Percentiles rank a stretch among this genome's conserved stretches.
These are phyloP conservation scores for Gastrodia elata DNA, from an alignment of 106 monocot species.

Conservation along the genomic window DNA sequence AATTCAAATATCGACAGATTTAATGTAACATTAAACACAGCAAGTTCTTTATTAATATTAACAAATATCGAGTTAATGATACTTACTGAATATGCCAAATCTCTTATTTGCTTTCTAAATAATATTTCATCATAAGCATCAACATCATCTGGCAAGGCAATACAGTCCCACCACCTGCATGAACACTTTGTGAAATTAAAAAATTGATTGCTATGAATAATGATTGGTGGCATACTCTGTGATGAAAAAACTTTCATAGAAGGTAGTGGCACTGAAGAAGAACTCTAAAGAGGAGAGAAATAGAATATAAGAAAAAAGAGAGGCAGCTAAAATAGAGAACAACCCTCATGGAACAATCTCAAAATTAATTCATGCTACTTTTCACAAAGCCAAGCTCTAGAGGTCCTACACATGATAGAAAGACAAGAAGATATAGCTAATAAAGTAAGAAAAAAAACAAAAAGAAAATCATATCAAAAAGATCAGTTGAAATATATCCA, in stretches of 20 bases:
- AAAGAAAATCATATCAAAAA: not conserved
- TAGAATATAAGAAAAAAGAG: not conserved
- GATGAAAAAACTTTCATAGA: not conserved
- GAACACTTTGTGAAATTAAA: slow-evolving; percentile 7
- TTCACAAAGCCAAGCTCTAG: not conserved
- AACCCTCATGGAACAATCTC: not conserved
- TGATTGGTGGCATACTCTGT: not conserved
- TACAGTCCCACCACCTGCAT: slow-evolving; percentile 95
- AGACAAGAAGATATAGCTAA: not conserved
- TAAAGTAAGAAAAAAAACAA: not conserved
- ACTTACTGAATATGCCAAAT: slow-evolving; percentile 72
- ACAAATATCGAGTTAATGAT: not conserved
- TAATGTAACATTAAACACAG: not conserved
- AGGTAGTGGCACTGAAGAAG: not conserved
- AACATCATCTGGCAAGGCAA: slow-evolving; percentile 87
- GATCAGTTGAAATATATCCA: not conserved
- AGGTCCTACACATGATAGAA: not conserved
- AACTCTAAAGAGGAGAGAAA: not conserved
- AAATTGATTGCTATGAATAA: not conserved
- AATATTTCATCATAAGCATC: slow-evolving; percentile 40
- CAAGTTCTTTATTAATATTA: not conserved
- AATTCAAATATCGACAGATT: slow-evolving; percentile 1
- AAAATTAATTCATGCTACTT: not conserved
- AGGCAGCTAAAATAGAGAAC: not conserved
- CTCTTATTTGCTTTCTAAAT: slow-evolving; percentile 77